Evolutionary conservation across 371 early-diverging fungal genomes (phyloP).

Genomic region (Umbelopsis sp.): DNA sequence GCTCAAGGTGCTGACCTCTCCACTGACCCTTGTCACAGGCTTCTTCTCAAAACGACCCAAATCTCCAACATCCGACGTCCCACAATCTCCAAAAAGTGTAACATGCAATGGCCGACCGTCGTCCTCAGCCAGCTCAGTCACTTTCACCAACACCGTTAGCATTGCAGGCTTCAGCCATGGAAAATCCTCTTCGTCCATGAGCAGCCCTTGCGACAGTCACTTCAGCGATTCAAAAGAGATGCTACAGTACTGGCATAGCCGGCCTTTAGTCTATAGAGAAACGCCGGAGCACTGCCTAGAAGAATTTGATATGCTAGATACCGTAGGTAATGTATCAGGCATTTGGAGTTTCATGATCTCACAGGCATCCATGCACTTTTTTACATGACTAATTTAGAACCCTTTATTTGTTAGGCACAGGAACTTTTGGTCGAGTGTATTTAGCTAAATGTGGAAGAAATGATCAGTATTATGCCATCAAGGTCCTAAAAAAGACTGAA

Average conservation of each 20-base stretch:
- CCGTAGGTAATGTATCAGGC: slow-evolving; percentile 56
- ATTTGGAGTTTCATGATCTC: neutral
- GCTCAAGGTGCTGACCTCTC: slow-evolving; percentile 17
- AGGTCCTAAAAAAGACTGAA: slow-evolving; percentile 89
- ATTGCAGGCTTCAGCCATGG: slow-evolving; percentile 16
- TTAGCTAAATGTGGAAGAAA: slow-evolving; percentile 66
- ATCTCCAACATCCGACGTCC: slow-evolving; percentile 7
- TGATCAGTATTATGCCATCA: slow-evolving; percentile 87
- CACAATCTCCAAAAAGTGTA: neutral
- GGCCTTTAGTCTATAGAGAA: slow-evolving; percentile 38
- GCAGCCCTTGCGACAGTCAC: slow-evolving; percentile 10
- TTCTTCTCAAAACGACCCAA: slow-evolving; percentile 12
- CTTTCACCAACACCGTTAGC: slow-evolving; percentile 10
- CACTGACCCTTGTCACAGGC: slow-evolving; percentile 17
- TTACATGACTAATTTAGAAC: slow-evolving; percentile 20
- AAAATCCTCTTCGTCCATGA: slow-evolving; percentile 17
- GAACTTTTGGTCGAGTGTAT: slow-evolving; percentile 95
- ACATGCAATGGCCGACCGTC: slow-evolving; percentile 6
- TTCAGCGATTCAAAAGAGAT: slow-evolving; percentile 27
- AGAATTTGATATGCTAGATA: slow-evolving; percentile 69
- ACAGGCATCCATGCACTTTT: neutral
- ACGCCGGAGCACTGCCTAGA: slow-evolving; percentile 29
- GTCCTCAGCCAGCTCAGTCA: slow-evolving; percentile 2
- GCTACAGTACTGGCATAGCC: slow-evolving; percentile 38
- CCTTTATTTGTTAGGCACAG: slow-evolving; percentile 70